Base-by-base conservation (phyloP, 768 basidiomycete species). In the Leccinum longicurvipes region DNA sequence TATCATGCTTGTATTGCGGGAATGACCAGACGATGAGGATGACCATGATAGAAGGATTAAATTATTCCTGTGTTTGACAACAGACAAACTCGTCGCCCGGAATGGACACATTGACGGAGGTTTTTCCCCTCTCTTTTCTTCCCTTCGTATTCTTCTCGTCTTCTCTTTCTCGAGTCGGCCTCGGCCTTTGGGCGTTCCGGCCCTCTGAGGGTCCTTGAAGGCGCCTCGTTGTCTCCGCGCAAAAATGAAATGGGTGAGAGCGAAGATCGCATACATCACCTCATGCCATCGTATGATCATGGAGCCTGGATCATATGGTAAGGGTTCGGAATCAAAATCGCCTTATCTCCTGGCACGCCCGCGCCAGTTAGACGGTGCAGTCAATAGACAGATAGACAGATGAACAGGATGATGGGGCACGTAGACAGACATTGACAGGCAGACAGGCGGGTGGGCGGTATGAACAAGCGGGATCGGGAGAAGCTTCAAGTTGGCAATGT, bases 301-400 rank as follows among this genome's bases (percentile, higher is more conserved):
- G 39, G 39, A 41, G 19, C 39, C 39, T 19, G 36, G 5, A 34
- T 34, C 34, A 34, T 17, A 39, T 39, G 36, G n/a, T 10, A 54
- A 54, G 52, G 59, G 62, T 55, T 63, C 63, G 44, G 44, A 23
- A 15, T 24, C 39, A 49, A 44, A 50, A 51, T 62, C 59, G 47
- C 56, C 54, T 65, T 65, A 64, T 64, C 63, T 64, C 63, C 63
- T 54, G 56, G 53, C 36, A 34, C 44, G 51, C 21, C 6, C 34
- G 17, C 39, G 39, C 39, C 39, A 9, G 39, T 17, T 5, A 19
- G 39, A 41, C 19, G 19, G 39, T 6, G 10, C 10, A 41, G 39
- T 41, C n/a, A 19, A n/a, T 39, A 11, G 39, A 41, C n/a, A 19
- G 39, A 41, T 11, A 11, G 39, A 41, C 6, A 19, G 19, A 19